These are phyloP conservation scores for Monilinia vaccinii-corymbosi DNA, from an alignment of 2,329 filamentous ascomycete species.

Conservation along the genomic window DNA sequence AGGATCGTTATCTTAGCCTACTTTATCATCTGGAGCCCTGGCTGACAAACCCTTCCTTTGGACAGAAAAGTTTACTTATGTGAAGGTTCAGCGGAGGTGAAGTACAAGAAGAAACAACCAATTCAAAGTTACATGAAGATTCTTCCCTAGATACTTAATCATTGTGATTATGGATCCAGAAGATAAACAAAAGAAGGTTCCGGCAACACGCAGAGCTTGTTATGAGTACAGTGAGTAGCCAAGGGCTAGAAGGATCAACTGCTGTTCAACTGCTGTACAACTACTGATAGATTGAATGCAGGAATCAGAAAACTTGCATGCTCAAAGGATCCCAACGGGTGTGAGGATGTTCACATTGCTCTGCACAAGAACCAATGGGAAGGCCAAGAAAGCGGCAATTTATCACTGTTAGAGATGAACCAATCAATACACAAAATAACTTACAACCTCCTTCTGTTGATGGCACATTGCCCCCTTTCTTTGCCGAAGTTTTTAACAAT, in stretches of 20 bases:
- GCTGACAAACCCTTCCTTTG: background rate
- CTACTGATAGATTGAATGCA: conserved; percentile 29
- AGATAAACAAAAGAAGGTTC: conserved; percentile 10
- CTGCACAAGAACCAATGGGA: conserved; percentile 57
- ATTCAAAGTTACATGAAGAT: background rate
- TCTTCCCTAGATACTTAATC: background rate
- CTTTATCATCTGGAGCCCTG: background rate
- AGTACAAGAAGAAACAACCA: background rate
- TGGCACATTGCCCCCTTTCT: conserved; percentile 13
- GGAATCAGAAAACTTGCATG: conserved; percentile 56
- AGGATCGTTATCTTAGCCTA: conserved; percentile 20
- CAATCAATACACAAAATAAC: background rate
- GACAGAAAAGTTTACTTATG: too few relatives aligned
- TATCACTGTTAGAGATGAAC: conserved; percentile 18
- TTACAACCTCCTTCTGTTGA: conserved; percentile 9
- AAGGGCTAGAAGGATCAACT: background rate
- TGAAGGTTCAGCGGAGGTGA: too few relatives aligned
- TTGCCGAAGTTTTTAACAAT: conserved; percentile 9
- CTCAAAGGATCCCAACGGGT: conserved; percentile 52
- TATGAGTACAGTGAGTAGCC: conserved; percentile 55
- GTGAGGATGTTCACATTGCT: conserved; percentile 53
- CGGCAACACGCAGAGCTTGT: conserved; percentile 50
- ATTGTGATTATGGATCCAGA: conserved; percentile 13
- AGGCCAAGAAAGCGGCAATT: conserved; percentile 49
- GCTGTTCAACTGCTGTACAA: background rate